Evolutionary conservation across 176 grass and related monocot species (phyloP), one percentile per base, ranked within the genome.

Genomic region (Cenchrus americanus): DNA sequence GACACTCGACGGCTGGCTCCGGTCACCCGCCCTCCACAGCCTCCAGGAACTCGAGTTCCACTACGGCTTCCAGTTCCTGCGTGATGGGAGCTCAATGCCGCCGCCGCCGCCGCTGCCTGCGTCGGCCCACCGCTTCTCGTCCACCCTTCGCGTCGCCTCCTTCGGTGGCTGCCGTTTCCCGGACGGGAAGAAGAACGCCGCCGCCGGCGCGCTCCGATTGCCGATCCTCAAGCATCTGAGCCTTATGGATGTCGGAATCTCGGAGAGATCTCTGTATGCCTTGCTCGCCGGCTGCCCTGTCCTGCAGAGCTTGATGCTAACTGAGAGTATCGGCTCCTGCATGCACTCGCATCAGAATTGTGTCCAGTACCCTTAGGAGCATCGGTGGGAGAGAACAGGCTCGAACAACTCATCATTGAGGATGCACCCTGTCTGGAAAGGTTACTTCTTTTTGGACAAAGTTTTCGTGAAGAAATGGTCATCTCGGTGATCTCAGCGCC

Each of bases 81-180:
- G 52, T 6, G 5, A 6, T 15, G 5, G 52, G 18, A 2, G 17
- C 17, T 6, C 6, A 5, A 21, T 9, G 1, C 10, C 11, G 10
- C n/a, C 0, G 1, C n/a, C 0, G 1, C 10, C 11, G 10, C n/a
- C 0, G 14, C 37, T 46, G 37, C 66, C 40, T 8, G 6, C 80
- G 0, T 27, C 66, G 2, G 51, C 22, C 4, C 51, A 12, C n/a
- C n/a, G 50, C 65, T 81, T 81, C 51, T 53, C 66, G 1, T 22
- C 50, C 9, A 69, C 79, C 1, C 65, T 81, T 22, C 51, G 50
- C 14, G 51, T 70, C 2, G 79, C 79, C 52, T 19, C 0, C 14
- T 81, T 81, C 51, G 0, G 0, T 5, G 0, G 14, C 50, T 70
- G 65, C 79, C 1, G 0, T 19, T 81, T 81, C 21, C 55, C 8